Conservation (phyloP, 2,329 filamentous ascomycete species). For the Pseudocercospora macadamiae region DNA sequence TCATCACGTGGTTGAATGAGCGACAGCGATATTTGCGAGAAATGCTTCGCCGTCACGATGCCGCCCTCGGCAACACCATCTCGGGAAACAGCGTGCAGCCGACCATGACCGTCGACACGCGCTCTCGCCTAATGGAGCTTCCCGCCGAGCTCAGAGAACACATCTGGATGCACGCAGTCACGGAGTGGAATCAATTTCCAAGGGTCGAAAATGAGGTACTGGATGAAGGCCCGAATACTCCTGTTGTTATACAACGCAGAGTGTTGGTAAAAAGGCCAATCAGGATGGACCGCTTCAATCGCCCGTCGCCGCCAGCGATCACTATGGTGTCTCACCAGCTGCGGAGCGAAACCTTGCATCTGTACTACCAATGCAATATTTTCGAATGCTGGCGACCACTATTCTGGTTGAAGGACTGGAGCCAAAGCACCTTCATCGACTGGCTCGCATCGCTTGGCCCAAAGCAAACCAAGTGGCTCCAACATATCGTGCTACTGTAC, state of each 20-base stretch:
- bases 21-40: background rate
- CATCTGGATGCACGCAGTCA: conserved; percentile 27
- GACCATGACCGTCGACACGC: background rate
- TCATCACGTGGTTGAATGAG: background rate
- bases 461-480: conserved; percentile 28
- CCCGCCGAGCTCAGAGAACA: conserved; percentile 29
- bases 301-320: conserved; percentile 24
- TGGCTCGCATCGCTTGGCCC: conserved; percentile 28
- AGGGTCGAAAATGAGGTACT: background rate
- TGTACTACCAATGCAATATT: conserved; percentile 31
- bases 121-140: conserved; percentile 25
- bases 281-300: conserved; percentile 26
- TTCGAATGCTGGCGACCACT: conserved; percentile 34
- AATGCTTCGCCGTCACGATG: background rate
- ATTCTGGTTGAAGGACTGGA: conserved; percentile 30
- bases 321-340: conserved; percentile 26
- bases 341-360: conserved; percentile 27
- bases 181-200: conserved; percentile 22
- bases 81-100: background rate
- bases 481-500: conserved; percentile 29
- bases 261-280: conserved; percentile 23
- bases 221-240: background rate
- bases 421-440: conserved; percentile 28
- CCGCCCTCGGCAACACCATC: background rate
- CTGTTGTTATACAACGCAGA: background rate